Conservation (phyloP, 1,284 basidiomycete species). For the Pulchroboletus neoregius region DNA sequence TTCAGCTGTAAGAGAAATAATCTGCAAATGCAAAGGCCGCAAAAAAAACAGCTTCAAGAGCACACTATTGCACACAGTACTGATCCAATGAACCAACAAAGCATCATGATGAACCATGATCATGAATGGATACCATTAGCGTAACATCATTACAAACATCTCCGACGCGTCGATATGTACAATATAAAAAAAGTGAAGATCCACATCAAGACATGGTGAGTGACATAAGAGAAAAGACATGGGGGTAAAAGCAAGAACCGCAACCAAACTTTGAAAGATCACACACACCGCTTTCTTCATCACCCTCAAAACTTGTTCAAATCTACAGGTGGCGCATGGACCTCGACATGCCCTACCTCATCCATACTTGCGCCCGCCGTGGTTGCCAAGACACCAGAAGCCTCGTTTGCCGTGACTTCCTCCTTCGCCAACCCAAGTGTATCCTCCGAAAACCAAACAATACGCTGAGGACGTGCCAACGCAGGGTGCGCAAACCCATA, state of each 20-base stretch:
- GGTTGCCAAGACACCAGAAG: conserved; percentile 57
- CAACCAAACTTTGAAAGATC: conserved; percentile 1
- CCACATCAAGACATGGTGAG: neutral
- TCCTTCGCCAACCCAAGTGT: conserved; percentile 53
- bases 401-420: conserved; percentile 57
- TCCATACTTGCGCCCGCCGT: conserved; percentile 59
- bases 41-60: no score
- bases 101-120: no score
- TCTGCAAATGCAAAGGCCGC: no score
- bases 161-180: neutral
- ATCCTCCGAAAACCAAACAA: conserved; percentile 82
- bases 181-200: neutral
- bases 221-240: neutral
- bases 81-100: no score
- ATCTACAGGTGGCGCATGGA: conserved; percentile 42
- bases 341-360: conserved; percentile 64
- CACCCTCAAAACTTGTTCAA: conserved; percentile 29
- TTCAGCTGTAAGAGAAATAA: no score
- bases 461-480: conserved; percentile 64
- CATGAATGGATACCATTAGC: neutral
- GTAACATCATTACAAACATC: conserved; percentile 4
- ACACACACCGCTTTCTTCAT: neutral
- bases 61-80: no score
- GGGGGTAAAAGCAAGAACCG: neutral
- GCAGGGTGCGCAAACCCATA: conserved; percentile 83